Conservation (phyloP, 768 basidiomycete species). For the Lentinula guzmanii region DNA sequence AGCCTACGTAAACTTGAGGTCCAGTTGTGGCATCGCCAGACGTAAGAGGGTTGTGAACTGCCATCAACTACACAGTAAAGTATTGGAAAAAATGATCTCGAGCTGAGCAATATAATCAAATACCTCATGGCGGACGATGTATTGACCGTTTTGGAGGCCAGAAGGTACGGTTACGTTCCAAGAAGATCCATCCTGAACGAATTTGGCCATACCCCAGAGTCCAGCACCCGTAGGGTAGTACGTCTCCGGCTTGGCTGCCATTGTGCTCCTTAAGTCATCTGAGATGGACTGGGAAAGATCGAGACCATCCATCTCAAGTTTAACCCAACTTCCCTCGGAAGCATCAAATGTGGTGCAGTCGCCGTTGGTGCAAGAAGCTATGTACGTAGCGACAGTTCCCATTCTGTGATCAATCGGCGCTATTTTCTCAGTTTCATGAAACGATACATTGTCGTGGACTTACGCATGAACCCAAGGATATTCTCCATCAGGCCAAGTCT, state of each 20-base stretch:
- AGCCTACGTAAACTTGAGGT: constrained; percentile 15
- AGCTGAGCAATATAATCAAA: background rate
- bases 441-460: background rate
- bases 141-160: constrained; percentile 16
- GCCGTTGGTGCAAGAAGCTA: constrained; percentile 16
- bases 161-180: constrained; percentile 16
- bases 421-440: too few relatives aligned
- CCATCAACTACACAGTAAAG: constrained; percentile 5
- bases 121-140: constrained; percentile 19
- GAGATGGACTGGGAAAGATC: constrained; percentile 17
- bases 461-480: constrained; percentile 21
- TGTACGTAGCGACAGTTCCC: constrained; percentile 18
- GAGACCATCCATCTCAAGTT: constrained; percentile 15
- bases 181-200: constrained; percentile 15
- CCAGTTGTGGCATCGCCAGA: constrained; percentile 13
- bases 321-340: constrained; percentile 17
- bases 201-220: constrained; percentile 20
- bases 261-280: constrained; percentile 11
- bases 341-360: constrained; percentile 18
- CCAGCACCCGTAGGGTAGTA: constrained; percentile 15
- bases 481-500: constrained; percentile 7
- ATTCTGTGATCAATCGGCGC: constrained; percentile 8
- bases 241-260: constrained; percentile 16
- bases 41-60: constrained; percentile 17
- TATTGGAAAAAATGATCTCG: background rate